Evolutionary conservation across 78 protist genomes (phyloP), one percentile per base, ranked within the genome.

Genomic region (Dictyostelium purpureum): DNA sequence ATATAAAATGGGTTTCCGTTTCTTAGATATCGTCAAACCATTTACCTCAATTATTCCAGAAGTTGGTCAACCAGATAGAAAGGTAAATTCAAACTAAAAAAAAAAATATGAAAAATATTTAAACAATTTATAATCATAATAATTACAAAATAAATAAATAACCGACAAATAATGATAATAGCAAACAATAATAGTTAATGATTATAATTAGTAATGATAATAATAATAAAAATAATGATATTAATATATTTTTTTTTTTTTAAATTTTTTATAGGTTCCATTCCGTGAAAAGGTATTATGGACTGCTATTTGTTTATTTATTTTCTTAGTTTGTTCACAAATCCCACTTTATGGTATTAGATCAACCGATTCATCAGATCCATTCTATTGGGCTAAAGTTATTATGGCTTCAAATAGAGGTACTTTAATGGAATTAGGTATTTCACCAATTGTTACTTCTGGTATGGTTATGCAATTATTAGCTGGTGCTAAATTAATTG

Each of bases 381-480:
- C 99, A 37, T 97, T 98, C 97, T 99, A 98, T 95, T 98, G 99
- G 99, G 87, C 97, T 95, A 99, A 99, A 24, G 99, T 98, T 49
- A 96, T 99, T 66, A 93, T 99, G 67, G 99, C 99, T 38, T 98
- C 99, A 21, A 99, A 99, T 98, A 94, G 99, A 14, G 99, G 99
- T 47, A 99, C 99, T 12, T 96, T 99, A 38, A 99, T 99, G 99
- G 99, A 99, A 95, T 97, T 99, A 35, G 99, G 99, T 51, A 99
- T 99, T 83, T 85, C 97, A 24, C 99, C 99, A 28, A 97, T 99
- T 40, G 98, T 99, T 56, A 99, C 99, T 4, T 97, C 99, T 18
- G 94, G 98, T 57, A 73, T 99, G 80, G 96, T 98, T 71, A 97
- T 99, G 98, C 99, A 99, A 73, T 95, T 97, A 51, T 96, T 97